These are phyloP conservation scores for Juncus inflexus DNA, from an alignment of 176 grass and related monocot genomes.

Conservation along the genomic window DNA sequence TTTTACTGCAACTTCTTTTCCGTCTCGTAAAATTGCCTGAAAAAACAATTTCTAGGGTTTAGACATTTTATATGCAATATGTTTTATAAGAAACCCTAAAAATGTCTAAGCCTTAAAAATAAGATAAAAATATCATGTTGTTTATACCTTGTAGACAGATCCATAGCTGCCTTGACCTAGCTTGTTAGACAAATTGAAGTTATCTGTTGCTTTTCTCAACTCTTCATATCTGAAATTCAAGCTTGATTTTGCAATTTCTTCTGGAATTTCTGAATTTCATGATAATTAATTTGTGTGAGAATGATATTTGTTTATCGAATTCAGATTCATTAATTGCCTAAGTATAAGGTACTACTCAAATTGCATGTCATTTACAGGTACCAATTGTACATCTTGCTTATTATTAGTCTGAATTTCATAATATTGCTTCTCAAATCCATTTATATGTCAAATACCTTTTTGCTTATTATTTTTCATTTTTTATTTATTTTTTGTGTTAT, in stretches of 20 bases:
- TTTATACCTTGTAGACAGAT: conserved; percentile 67
- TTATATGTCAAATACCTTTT: conserved; percentile 43
- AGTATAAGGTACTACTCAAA: too few species aligned
- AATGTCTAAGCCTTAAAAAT: too few species aligned
- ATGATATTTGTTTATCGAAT: too few species aligned
- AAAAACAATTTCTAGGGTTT: not conserved
- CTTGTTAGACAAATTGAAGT: conserved; percentile 68
- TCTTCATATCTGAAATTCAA: conserved; percentile 75
- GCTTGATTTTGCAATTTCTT: conserved; percentile 56
- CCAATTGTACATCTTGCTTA: too few species aligned
- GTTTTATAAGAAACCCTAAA: not conserved
- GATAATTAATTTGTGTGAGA: too few species aligned
- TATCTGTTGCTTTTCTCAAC: conserved; percentile 65
- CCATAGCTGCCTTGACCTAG: conserved; percentile 90
- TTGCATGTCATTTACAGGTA: too few species aligned
- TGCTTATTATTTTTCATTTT: not conserved
- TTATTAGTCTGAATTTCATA: too few species aligned
- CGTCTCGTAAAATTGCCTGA: conserved; percentile 62
- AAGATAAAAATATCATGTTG: conserved; percentile 8
- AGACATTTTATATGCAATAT: not conserved
- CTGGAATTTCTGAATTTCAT: conserved; percentile 19
- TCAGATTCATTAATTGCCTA: too few species aligned
- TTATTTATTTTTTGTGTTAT: not conserved
- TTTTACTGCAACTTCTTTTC: conserved; percentile 85
- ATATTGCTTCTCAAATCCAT: too few species aligned